Percentiles rank a stretch among this genome's conserved stretches.
Conservation (phyloP, 2,329 filamentous ascomycete genomes). For the Ustilaginoidea virens region DNA sequence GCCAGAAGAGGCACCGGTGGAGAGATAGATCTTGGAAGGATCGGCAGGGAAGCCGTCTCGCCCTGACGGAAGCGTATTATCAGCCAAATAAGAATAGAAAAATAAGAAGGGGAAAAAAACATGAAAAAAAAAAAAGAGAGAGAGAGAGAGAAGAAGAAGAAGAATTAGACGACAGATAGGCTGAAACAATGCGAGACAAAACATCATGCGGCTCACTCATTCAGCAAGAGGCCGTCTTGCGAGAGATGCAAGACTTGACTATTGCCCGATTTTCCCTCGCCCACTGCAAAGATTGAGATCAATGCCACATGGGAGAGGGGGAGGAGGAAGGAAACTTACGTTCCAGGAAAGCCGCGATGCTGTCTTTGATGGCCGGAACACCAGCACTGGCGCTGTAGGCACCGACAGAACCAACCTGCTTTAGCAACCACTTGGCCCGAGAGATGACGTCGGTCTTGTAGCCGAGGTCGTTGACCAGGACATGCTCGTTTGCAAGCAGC, state of each 20-base stretch:
- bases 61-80: too few relatives aligned
- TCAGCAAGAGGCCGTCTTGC: too few relatives aligned
- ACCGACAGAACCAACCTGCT: slow-evolving; percentile 77
- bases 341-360: slow-evolving; percentile 86
- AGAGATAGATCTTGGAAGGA: slow-evolving; percentile 74
- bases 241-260: too few relatives aligned
- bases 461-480: slow-evolving; percentile 58
- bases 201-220: too few relatives aligned
- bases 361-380: slow-evolving; percentile 71
- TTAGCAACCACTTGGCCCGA: slow-evolving; percentile 65
- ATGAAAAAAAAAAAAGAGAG: slow-evolving; percentile 3
- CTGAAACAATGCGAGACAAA: too few relatives aligned
- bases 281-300: too few relatives aligned
- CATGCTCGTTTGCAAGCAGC: slow-evolving; percentile 68
- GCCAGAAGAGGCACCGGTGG: slow-evolving; percentile 79
- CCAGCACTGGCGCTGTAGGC: slow-evolving; percentile 94
- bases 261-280: too few relatives aligned
- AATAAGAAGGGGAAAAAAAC: too few relatives aligned
- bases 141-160: not conserved
- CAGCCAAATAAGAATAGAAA: too few relatives aligned
- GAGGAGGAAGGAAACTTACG: slow-evolving; percentile 32
- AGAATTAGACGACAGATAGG: too few relatives aligned
- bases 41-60: slow-evolving; percentile 81
- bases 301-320: slow-evolving; percentile 1
- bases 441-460: slow-evolving; percentile 86